Evolutionary conservation across 2,329 filamentous ascomycete genomes (phyloP), one percentile per base, ranked within the genome.

Genomic region (Trichoderma asperellum): DNA sequence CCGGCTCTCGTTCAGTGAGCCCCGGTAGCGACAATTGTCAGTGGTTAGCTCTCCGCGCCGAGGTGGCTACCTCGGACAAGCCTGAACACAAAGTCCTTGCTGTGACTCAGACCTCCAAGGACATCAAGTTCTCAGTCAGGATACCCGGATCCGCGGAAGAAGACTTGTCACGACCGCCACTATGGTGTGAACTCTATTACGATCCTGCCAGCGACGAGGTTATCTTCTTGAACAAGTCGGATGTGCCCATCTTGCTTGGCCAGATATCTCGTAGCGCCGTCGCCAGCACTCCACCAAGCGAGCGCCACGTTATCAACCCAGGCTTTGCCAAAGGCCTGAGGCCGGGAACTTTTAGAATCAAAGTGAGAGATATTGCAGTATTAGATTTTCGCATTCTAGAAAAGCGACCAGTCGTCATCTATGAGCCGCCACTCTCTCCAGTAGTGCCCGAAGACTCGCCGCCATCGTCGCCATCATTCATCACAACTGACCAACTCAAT

Each of bases 181-280:
- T 88, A n/a, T 87, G 84, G 84, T 88, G 85, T 75, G 86, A 88
- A 75, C 79, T 89, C 43, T 88, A 88, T 73, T 88, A 88, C 72
- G 85, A 88, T 75, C 86, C 87, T 18, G 80, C 83, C 71, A 87
- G 86, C 77, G 86, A 88, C 75, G 84, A 85, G 75, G 82, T 87
- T 73, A 86, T 88, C 70, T 82, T 88, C 32, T 76, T 83, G 63
- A 89, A 88, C 76, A 82, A 81, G 69, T 87, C 86, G 18, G 84
- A 88, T 47, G 80, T 84, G 2, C 86, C 86, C 55, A 84, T 88
- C 66, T 79, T 79, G 29, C 79, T 89, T 35, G 80, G 82, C 24
- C 81, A 83, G 64, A 74, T 84, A 64, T 85, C 83, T 24, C 78
- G 81, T 68, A 76, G 78, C 35, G 77, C 80, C 3, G 72, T 76